Conservation (phyloP, 768 basidiomycete species). For the Amanita pallidorosea region DNA sequence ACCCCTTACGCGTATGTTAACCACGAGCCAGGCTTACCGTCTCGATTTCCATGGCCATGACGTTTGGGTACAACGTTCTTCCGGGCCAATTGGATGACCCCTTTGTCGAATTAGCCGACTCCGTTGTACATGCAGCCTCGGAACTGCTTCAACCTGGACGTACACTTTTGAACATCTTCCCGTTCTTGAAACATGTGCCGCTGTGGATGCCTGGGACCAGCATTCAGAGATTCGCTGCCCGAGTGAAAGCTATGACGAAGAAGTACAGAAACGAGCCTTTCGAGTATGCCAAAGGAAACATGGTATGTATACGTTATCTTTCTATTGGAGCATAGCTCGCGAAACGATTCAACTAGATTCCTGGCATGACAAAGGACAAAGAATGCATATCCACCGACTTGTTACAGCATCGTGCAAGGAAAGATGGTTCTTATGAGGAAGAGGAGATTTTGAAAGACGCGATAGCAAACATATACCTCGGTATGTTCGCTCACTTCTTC, state of each 20-base stretch:
- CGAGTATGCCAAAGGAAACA: not conserved
- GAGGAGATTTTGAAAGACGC: not conserved
- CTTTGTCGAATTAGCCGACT: not conserved
- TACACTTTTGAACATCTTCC: not conserved
- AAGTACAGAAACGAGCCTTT: not conserved
- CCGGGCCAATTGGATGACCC: not conserved
- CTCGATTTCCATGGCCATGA: not conserved
- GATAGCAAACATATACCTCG: not conserved
- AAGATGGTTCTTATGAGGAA: not conserved
- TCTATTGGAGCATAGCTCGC: not conserved
- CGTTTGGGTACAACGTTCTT: not conserved
- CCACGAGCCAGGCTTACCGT: not conserved
- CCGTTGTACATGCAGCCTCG: not conserved
- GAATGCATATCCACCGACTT: not conserved
- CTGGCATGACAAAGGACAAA: not conserved
- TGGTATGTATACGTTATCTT: not conserved
- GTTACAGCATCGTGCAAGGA: not conserved
- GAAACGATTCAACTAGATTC: not conserved
- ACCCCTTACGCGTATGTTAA: no score
- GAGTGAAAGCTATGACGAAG: not conserved
- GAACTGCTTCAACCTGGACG: not conserved
- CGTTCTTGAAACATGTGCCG: constrained; percentile 1
- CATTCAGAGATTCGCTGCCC: not conserved
- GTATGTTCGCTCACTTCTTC: not conserved
- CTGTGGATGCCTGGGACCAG: constrained; percentile 1